phyloP scores from a whole-genome alignment of 192 early-diverging fungal species.

The Mortierella antarctica region DNA sequence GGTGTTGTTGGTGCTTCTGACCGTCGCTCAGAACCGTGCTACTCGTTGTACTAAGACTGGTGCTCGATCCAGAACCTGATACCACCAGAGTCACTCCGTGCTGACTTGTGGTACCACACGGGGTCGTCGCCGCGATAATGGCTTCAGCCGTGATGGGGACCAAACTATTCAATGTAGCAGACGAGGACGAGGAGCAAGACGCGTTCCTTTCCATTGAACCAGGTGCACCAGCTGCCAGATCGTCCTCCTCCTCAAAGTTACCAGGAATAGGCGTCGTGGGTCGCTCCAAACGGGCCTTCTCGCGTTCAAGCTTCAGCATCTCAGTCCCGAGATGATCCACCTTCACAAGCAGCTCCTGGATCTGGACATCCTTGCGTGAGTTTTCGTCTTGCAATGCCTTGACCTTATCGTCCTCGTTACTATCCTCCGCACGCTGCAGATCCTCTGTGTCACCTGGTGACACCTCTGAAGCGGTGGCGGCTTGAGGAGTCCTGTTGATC shows the following conservation, averaged over 20 bases:
- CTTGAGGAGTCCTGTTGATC: neutral
- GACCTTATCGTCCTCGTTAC: slow-evolving; percentile 1
- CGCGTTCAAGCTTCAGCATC: slow-evolving; percentile 24
- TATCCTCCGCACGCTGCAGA: neutral
- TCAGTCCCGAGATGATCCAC: slow-evolving; percentile 20
- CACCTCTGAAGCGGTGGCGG: neutral
- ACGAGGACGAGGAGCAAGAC: no score
- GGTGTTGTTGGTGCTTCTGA: neutral
- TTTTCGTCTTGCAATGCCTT: slow-evolving; percentile 19
- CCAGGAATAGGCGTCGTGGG: neutral
- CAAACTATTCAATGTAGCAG: slow-evolving; percentile 9
- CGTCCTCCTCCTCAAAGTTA: no score
- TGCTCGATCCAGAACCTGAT: slow-evolving; percentile 1
- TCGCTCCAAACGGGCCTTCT: slow-evolving; percentile 15
- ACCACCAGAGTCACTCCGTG: neutral
- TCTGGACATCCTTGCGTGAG: slow-evolving; percentile 22
- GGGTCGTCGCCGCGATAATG: slow-evolving; percentile 26
- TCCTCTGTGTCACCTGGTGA: neutral
- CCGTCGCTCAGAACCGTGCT: neutral
- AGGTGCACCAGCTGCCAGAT: no score
- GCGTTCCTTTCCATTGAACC: no score
- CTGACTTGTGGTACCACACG: neutral
- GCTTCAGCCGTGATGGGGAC: slow-evolving; percentile 26
- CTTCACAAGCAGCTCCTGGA: slow-evolving; percentile 23
- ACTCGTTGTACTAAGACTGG: slow-evolving; percentile 10